Conservation (phyloP, 108 stramenopile species). For the Cyclotella distinguenda region DNA sequence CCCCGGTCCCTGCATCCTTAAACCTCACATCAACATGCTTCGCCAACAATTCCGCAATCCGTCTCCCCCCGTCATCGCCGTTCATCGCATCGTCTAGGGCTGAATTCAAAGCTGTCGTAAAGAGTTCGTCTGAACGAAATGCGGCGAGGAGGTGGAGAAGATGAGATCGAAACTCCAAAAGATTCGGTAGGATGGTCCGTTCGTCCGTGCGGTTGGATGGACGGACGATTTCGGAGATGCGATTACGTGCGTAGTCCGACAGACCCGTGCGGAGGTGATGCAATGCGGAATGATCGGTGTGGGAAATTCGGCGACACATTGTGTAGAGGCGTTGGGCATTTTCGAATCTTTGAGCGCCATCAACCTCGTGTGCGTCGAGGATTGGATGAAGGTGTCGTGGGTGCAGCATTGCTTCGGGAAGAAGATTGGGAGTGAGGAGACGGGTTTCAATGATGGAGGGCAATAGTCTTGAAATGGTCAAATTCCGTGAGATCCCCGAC, state of each 20-base stretch:
- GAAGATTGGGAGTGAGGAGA: slow-evolving; percentile 27
- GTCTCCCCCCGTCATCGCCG: slow-evolving; percentile 48
- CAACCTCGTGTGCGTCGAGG: slow-evolving; percentile 30
- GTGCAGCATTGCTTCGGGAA: slow-evolving; percentile 25
- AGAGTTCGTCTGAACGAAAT: slow-evolving; percentile 69
- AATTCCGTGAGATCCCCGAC: neutral
- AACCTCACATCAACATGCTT: slow-evolving; percentile 79
- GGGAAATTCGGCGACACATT: slow-evolving; percentile 38
- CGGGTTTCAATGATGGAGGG: slow-evolving; percentile 41
- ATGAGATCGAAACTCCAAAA: slow-evolving; percentile 68
- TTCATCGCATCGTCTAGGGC: slow-evolving; percentile 90
- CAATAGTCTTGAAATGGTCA: slow-evolving; percentile 27
- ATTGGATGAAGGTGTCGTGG: slow-evolving; percentile 38
- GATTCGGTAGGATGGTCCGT: slow-evolving; percentile 56
- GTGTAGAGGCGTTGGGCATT: slow-evolving; percentile 44
- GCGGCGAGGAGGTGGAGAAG: slow-evolving; percentile 55
- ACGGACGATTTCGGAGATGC: slow-evolving; percentile 43
- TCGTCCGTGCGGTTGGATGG: slow-evolving; percentile 40
- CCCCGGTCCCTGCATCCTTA: slow-evolving; percentile 60
- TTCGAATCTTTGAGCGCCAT: slow-evolving; percentile 24
- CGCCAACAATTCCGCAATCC: slow-evolving; percentile 87
- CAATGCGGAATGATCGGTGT: slow-evolving; percentile 25
- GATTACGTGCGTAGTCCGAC: slow-evolving; percentile 39
- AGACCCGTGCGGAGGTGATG: slow-evolving; percentile 33
- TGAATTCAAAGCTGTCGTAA: slow-evolving; percentile 64